A percentile compares a stretch with the other conserved stretches of the same genome.
Evolutionary conservation across 805 yeast species (phyloP).

Genomic region (Lachancea cidri): DNA sequence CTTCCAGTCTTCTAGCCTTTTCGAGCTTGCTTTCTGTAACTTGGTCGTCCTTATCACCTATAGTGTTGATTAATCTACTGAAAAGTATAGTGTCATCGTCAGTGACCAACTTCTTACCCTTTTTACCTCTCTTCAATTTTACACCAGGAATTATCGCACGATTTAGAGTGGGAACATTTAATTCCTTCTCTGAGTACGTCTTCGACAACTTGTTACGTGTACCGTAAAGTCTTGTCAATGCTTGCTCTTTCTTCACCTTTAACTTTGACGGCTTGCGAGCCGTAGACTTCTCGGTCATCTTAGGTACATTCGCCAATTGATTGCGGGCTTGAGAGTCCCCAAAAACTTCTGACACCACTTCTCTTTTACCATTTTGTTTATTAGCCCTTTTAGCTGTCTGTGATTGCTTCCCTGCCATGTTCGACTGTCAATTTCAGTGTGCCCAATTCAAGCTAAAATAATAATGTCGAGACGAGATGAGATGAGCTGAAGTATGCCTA

Average conservation of each 20-base stretch:
- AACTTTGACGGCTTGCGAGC: slow-evolving; percentile 45
- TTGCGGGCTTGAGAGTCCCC: slow-evolving; percentile 67
- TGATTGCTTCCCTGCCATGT: slow-evolving; percentile 56
- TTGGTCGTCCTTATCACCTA: slow-evolving; percentile 76
- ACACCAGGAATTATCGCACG: slow-evolving; percentile 84
- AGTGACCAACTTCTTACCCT: slow-evolving; percentile 73
- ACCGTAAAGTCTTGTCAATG: slow-evolving; percentile 62
- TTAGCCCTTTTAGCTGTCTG: slow-evolving; percentile 53
- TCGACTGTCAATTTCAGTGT: too few relatives aligned
- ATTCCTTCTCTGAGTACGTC: slow-evolving; percentile 65
- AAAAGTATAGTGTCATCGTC: slow-evolving; percentile 61
- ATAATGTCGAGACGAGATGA: slow-evolving; percentile 3
- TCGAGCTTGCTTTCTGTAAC: slow-evolving; percentile 85
- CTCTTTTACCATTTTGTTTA: slow-evolving; percentile 48
- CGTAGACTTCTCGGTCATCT: slow-evolving; percentile 52
- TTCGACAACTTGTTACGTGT: slow-evolving; percentile 46
- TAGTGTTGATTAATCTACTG: slow-evolving; percentile 68
- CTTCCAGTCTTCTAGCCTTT: slow-evolving; percentile 83
- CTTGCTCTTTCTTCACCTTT: slow-evolving; percentile 61
- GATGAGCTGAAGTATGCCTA: too few relatives aligned
- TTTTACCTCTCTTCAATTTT: slow-evolving; percentile 71
- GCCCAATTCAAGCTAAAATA: too few relatives aligned
- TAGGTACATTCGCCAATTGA: slow-evolving; percentile 48
- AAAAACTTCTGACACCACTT: slow-evolving; percentile 60
- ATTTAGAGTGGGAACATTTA: slow-evolving; percentile 74